Evolutionary conservation across 1,284 basidiomycete genomes (phyloP).

Genomic region (Cryptococcus depauperatus): DNA sequence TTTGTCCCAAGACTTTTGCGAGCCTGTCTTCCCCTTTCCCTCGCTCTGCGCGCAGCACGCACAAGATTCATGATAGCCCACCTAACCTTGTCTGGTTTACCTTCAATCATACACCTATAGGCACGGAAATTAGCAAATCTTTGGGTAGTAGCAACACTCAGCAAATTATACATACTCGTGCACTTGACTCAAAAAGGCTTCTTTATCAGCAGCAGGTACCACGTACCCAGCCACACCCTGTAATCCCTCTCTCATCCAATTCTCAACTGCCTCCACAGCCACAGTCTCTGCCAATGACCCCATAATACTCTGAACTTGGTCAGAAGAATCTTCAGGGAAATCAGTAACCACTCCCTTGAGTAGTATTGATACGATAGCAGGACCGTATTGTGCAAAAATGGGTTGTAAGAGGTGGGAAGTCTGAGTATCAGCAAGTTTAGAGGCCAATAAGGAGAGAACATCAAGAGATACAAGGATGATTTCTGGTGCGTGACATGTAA

Average conservation of each 20-base stretch:
- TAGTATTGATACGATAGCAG: constrained; percentile 61
- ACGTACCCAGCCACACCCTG: constrained; percentile 60
- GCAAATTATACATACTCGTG: constrained; percentile 53
- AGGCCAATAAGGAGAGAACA: constrained; percentile 62
- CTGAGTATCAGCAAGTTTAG: constrained; percentile 48
- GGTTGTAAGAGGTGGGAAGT: constrained; percentile 49
- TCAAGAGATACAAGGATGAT: constrained; percentile 75
- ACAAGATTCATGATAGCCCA: constrained; percentile 29
- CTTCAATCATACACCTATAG: constrained; percentile 8
- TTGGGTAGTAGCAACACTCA: not conserved
- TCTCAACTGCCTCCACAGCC: constrained; percentile 54
- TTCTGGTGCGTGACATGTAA: constrained; percentile 71
- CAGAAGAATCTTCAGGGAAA: constrained; percentile 78
- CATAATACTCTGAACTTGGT: constrained; percentile 63
- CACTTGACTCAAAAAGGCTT: constrained; percentile 64
- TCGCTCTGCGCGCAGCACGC: constrained; percentile 33
- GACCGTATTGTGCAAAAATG: constrained; percentile 66
- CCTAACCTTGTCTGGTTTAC: constrained; percentile 21
- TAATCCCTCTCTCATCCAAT: constrained; percentile 65
- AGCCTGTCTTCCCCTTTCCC: constrained; percentile 31
- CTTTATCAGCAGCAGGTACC: constrained; percentile 61
- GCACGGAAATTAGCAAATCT: constrained; percentile 4
- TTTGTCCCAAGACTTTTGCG: constrained; percentile 23
- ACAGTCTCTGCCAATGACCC: constrained; percentile 54
- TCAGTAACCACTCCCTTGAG: constrained; percentile 72